Percentiles rank a stretch among this genome's conserved stretches.
Evolutionary conservation across 2,329 filamentous ascomycete genomes (phyloP).

Genomic region (Neoarthrinium moseri): DNA sequence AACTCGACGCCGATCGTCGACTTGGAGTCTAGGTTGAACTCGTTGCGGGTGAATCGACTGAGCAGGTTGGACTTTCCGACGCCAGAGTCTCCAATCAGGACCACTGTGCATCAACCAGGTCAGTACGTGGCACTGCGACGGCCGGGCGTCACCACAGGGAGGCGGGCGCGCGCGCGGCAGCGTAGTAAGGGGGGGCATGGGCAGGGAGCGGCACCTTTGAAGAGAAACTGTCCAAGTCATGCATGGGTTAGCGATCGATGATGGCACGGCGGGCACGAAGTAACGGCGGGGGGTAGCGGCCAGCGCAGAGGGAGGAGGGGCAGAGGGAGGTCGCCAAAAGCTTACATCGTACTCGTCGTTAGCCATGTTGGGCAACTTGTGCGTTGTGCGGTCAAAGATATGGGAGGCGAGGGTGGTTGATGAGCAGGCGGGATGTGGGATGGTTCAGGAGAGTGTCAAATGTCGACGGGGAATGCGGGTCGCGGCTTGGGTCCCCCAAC

Average conservation of each 20-base stretch:
- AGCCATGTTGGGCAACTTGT: slow-evolving; percentile 67
- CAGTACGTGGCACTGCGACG: slow-evolving; percentile 27
- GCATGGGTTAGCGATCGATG: slow-evolving; percentile 31
- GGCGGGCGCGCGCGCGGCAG: too few species aligned
- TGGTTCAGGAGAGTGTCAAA: slow-evolving; percentile 9
- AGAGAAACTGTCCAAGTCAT: slow-evolving; percentile 85
- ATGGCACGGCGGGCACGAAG: slow-evolving; percentile 18
- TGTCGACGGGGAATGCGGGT: slow-evolving; percentile 8
- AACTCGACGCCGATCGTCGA: slow-evolving; percentile 99
- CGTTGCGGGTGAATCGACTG: slow-evolving; percentile 98
- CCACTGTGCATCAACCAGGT: slow-evolving; percentile 58
- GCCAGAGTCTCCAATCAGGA: slow-evolving; percentile 98
- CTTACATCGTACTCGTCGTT: slow-evolving; percentile 99
- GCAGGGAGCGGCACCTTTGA: slow-evolving; percentile 73
- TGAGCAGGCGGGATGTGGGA: slow-evolving; percentile 10
- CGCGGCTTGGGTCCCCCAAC: slow-evolving; percentile 8
- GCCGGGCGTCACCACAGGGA: slow-evolving; percentile 13
- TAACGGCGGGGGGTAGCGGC: background rate
- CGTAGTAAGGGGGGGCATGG: too few species aligned
- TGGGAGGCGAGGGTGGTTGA: slow-evolving; percentile 14
- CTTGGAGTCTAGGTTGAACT: slow-evolving; percentile 99
- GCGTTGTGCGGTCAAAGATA: too few species aligned
- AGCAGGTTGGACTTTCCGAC: slow-evolving; percentile 99
- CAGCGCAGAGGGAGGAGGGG: slow-evolving; percentile 19
- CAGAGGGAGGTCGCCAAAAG: slow-evolving; percentile 23